A percentile compares a stretch with the other conserved stretches of the same genome.
These are phyloP conservation scores for Phaeodactylum tricornutum DNA, from an alignment of 108 stramenopile genomes.

Conservation along the genomic window DNA sequence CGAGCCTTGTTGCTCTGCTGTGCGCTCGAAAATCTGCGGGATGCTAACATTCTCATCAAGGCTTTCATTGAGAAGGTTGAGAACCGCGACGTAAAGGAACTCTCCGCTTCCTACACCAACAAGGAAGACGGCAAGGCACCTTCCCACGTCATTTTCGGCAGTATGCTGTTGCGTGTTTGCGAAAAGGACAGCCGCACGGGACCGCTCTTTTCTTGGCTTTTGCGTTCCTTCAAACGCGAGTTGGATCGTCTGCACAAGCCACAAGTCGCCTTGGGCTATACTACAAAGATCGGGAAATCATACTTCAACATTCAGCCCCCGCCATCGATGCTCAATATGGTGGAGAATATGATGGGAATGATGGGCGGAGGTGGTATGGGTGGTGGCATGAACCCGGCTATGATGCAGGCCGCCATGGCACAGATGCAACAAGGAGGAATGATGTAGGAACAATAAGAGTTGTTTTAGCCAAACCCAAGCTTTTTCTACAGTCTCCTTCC, in stretches of 20 bases:
- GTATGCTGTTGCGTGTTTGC: constrained; percentile 65
- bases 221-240: constrained; percentile 67
- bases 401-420: constrained; percentile 71
- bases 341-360: constrained; percentile 84
- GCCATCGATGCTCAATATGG: constrained; percentile 79
- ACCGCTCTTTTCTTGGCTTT: constrained; percentile 71
- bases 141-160: constrained; percentile 60
- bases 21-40: constrained; percentile 69
- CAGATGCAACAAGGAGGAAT: constrained; percentile 26
- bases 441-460: constrained; percentile 3
- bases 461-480: too few relatives aligned
- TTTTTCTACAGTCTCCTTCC: too few relatives aligned
- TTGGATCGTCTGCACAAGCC: constrained; percentile 63
- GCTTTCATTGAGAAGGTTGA: constrained; percentile 50
- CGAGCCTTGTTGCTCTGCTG: constrained; percentile 52
- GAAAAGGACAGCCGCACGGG: constrained; percentile 76
- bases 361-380: constrained; percentile 37
- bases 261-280: constrained; percentile 51
- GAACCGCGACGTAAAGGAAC: constrained; percentile 36
- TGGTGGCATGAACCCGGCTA: constrained; percentile 71
- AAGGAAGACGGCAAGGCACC: constrained; percentile 76
- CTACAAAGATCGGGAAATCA: constrained; percentile 79
- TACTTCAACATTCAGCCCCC: constrained; percentile 87
- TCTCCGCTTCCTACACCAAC: constrained; percentile 61
- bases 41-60: constrained; percentile 45